Conservation (phyloP, 805 yeast genomes). For the Ogataea henricii region DNA sequence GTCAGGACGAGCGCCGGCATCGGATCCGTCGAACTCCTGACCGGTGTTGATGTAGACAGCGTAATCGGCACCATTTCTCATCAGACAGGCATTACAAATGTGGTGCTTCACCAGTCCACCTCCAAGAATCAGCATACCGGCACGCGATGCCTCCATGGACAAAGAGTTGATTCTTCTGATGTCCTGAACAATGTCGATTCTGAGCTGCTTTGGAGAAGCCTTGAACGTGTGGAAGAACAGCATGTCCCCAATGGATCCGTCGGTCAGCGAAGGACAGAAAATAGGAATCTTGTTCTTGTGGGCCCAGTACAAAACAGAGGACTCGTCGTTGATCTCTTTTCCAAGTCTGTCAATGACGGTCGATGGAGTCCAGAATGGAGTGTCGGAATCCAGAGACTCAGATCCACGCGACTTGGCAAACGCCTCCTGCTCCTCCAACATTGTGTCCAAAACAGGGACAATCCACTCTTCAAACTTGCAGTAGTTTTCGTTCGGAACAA, state of each 20-base stretch:
- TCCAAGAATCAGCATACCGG: constrained; percentile 96
- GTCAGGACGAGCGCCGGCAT: constrained; percentile 99
- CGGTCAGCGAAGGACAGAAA: constrained; percentile 96
- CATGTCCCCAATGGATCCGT: constrained; percentile 99
- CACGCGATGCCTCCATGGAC: constrained; percentile 91
- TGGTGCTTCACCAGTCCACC: constrained; percentile 98
- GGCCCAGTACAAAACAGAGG: constrained; percentile 96
- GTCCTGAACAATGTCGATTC: constrained; percentile 92
- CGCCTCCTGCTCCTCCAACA: constrained; percentile 86
- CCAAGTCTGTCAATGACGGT: constrained; percentile 90
- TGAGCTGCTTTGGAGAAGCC: constrained; percentile 84
- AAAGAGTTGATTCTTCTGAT: constrained; percentile 87
- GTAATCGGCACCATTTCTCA: constrained; percentile 99
- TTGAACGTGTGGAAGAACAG: constrained; percentile 97
- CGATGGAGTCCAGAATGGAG: constrained; percentile 92
- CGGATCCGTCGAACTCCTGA: constrained; percentile 98
- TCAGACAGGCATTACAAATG: constrained; percentile 94
- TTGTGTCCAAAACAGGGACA: constrained; percentile 85
- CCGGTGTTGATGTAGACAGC: constrained; percentile 98
- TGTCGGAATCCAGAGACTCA: constrained; percentile 63
- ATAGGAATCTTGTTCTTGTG: constrained; percentile 95
- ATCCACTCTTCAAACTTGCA: constrained; percentile 99
- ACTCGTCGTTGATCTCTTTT: constrained; percentile 90
- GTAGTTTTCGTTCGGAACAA: constrained; percentile 97
- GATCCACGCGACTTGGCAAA: constrained; percentile 55